phyloP scores from a whole-genome alignment of 306 rosid species.

The Dalbergia cochinchinensis region DNA sequence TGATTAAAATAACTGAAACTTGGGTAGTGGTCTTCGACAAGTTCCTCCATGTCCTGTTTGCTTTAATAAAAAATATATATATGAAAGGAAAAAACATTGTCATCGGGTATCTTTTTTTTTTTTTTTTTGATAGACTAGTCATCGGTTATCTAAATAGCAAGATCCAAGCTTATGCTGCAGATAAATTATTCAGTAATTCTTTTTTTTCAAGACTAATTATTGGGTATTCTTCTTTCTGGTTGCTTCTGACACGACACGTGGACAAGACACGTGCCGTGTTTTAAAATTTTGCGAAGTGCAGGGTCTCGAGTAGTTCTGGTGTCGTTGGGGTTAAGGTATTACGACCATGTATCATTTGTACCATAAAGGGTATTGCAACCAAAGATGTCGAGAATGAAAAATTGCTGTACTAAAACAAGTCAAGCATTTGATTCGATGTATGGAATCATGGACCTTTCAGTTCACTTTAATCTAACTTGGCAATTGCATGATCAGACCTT shows the following conservation, averaged over 20 bases:
- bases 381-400: not conserved
- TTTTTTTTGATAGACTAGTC: no score
- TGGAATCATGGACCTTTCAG: not conserved
- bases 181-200: slow-evolving; percentile 19
- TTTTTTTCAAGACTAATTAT: not conserved
- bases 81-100: slow-evolving; percentile 31
- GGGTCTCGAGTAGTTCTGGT: not conserved
- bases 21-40: slow-evolving; percentile 48
- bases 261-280: slow-evolving; percentile 36
- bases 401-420: slow-evolving; percentile 2
- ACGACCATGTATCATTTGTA: not conserved
- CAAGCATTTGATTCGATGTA: slow-evolving; percentile 3
- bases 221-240: not conserved
- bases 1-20: not conserved
- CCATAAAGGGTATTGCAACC: not conserved
- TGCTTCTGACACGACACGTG: slow-evolving; percentile 51
- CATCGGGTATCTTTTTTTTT: slow-evolving; percentile 39
- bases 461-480: not conserved
- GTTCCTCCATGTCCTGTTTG: slow-evolving; percentile 36
- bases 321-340: not conserved
- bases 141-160: slow-evolving; percentile 41
- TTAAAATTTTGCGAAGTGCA: not conserved
- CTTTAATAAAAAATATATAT: not conserved
- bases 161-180: slow-evolving; percentile 50
- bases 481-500: not conserved